A percentile compares a stretch with the other conserved stretches of the same genome.
These are phyloP conservation scores for Mycena citricolor DNA, from an alignment of 1,284 basidiomycete species.

Conservation along the genomic window DNA sequence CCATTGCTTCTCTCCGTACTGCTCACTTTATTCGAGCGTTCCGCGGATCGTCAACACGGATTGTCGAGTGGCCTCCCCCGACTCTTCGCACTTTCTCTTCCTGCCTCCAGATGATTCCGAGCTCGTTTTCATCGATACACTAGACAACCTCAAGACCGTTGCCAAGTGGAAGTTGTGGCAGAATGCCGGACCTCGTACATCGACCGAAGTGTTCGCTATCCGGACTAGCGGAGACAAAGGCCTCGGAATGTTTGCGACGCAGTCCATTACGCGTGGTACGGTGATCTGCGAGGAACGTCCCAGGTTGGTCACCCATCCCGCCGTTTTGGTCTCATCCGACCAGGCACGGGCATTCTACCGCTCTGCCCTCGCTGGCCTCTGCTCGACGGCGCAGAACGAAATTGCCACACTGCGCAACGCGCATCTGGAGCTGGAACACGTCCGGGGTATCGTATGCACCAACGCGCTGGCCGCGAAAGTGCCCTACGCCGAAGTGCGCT, in stretches of 20 bases:
- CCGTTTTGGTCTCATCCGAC: neutral
- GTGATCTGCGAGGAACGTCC: constrained; percentile 21
- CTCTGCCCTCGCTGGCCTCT: constrained; percentile 16
- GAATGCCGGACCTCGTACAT: neutral
- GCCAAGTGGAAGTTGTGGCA: constrained; percentile 8
- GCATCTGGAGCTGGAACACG: constrained; percentile 10
- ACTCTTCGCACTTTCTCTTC: constrained; percentile 8
- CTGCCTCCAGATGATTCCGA: constrained; percentile 8
- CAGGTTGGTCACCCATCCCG: constrained; percentile 11
- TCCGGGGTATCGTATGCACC: constrained; percentile 34
- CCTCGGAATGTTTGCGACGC: constrained; percentile 18
- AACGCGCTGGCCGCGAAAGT: constrained; percentile 33
- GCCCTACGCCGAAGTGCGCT: constrained; percentile 18
- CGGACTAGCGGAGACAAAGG: constrained; percentile 12
- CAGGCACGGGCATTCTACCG: constrained; percentile 7
- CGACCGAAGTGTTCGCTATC: constrained; percentile 9
- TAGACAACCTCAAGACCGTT: constrained; percentile 6
- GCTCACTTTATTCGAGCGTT: constrained; percentile 3
- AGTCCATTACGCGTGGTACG: constrained; percentile 10
- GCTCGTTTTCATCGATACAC: constrained; percentile 14
- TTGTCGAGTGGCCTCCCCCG: neutral
- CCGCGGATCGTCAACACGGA: constrained; percentile 17
- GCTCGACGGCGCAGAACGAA: constrained; percentile 3
- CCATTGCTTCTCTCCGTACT: constrained; percentile 9
- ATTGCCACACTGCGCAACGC: constrained; percentile 16